These are phyloP conservation scores for Penicillium sp. DNA, from an alignment of 2,329 filamentous ascomycete genomes.

Conservation along the genomic window DNA sequence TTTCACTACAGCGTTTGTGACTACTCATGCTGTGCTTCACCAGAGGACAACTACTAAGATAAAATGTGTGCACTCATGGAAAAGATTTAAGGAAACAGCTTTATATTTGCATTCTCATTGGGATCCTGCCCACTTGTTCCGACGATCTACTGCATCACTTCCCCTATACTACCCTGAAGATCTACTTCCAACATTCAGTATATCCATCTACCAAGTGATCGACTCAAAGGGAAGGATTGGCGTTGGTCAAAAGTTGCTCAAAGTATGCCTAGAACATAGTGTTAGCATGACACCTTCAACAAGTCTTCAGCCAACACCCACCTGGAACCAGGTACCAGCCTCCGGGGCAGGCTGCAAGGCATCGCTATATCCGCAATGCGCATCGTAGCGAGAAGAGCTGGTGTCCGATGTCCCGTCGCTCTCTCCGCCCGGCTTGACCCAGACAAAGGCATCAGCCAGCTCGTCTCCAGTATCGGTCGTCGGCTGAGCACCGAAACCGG, in stretches of 20 bases:
- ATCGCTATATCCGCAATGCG: slow-evolving; percentile 46
- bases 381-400: slow-evolving; percentile 46
- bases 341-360: slow-evolving; percentile 58
- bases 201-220: too few relatives aligned
- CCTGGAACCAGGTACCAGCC: slow-evolving; percentile 59
- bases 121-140: too few relatives aligned
- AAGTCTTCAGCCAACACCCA: slow-evolving; percentile 28
- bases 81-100: too few relatives aligned
- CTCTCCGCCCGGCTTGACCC: slow-evolving; percentile 60
- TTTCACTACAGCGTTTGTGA: too few relatives aligned
- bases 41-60: too few relatives aligned
- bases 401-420: slow-evolving; percentile 46
- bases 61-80: too few relatives aligned
- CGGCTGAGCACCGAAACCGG: slow-evolving; percentile 58
- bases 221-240: slow-evolving; percentile 21
- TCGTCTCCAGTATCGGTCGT: slow-evolving; percentile 53
- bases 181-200: too few relatives aligned
- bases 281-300: slow-evolving; percentile 28
- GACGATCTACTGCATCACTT: too few relatives aligned
- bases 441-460: slow-evolving; percentile 58
- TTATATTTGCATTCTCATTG: too few relatives aligned
- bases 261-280: slow-evolving; percentile 23
- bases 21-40: too few relatives aligned
- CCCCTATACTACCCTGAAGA: too few relatives aligned
- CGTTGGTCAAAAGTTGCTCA: slow-evolving; percentile 23